Conservation (phyloP, 306 rosid genomes). For the Ormosia semicastrata region DNA sequence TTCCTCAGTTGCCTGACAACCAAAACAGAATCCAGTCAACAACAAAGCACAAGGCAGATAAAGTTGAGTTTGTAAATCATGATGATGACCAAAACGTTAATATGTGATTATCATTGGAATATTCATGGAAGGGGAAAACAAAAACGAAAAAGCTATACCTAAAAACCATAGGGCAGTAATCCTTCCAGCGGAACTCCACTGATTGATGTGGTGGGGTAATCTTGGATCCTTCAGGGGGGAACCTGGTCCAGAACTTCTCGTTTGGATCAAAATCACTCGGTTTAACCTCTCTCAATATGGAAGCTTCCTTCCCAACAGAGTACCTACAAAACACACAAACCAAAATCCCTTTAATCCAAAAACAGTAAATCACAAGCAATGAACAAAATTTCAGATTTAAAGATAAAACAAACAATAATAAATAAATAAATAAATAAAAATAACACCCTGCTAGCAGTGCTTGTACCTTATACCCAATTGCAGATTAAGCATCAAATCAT, state of each 20-base stretch:
- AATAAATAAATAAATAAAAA: not conserved
- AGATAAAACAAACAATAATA: not conserved
- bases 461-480: conserved; percentile 85
- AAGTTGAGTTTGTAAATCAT: not conserved
- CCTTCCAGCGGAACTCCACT: conserved; percentile 89
- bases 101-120: not conserved
- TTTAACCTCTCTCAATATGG: conserved; percentile 52
- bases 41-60: not conserved
- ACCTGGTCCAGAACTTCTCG: conserved; percentile 96
- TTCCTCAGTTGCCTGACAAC: conserved; percentile 78
- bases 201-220: conserved; percentile 93
- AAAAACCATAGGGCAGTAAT: conserved; percentile 94
- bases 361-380: not conserved
- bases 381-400: not conserved
- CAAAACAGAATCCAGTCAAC: not conserved
- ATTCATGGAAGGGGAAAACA: not conserved
- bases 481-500: conserved; percentile 91
- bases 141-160: conserved; percentile 49
- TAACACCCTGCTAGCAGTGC: not conserved
- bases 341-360: not conserved
- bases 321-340: conserved; percentile 45
- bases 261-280: conserved; percentile 76
- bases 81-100: not conserved
- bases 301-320: conserved; percentile 89
- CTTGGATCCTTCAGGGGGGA: conserved; percentile 89